These are phyloP conservation scores for Ophiostoma triangulosporum DNA, from an alignment of 2,329 filamentous ascomycete genomes.

Conservation along the genomic window DNA sequence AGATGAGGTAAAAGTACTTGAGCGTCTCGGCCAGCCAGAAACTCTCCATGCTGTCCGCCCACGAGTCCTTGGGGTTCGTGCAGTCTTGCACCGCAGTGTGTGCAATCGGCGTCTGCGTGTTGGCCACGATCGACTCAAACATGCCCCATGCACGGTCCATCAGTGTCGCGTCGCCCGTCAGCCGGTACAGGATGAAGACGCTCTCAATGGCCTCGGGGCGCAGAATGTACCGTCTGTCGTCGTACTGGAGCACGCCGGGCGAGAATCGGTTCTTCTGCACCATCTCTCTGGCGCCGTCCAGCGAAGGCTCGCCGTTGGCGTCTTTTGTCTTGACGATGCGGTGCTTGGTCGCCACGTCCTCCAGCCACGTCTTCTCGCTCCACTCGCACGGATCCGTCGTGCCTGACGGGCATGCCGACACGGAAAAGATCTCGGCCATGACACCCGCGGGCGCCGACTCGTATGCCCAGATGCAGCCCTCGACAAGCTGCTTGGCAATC, in stretches of 20 bases:
- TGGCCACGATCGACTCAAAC: constrained; percentile 48
- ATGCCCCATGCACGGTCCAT: constrained; percentile 61
- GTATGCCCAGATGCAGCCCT: constrained; percentile 54
- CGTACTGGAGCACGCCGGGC: constrained; percentile 41
- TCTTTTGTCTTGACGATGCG: background rate
- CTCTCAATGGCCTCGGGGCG: constrained; percentile 70
- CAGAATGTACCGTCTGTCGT: constrained; percentile 48
- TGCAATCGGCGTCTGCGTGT: constrained; percentile 34
- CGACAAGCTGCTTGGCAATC: constrained; percentile 43
- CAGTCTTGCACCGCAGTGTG: constrained; percentile 45
- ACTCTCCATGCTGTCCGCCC: constrained; percentile 47
- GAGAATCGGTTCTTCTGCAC: constrained; percentile 30
- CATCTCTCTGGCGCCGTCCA: constrained; percentile 24
- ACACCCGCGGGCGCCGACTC: constrained; percentile 41
- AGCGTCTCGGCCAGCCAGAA: constrained; percentile 61
- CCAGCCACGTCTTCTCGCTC: constrained; percentile 16
- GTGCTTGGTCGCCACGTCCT: constrained; percentile 7
- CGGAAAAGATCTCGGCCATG: constrained; percentile 39
- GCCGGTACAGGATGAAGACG: constrained; percentile 63
- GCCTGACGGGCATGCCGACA: constrained; percentile 41
- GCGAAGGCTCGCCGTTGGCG: background rate
- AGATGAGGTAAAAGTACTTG: constrained; percentile 54
- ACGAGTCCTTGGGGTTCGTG: constrained; percentile 30
- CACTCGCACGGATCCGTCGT: constrained; percentile 16
- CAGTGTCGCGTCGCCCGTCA: constrained; percentile 53